Evolutionary conservation across 1,284 basidiomycete species (phyloP), one percentile per base, ranked within the genome.

Genomic region (Blastosporella zonata): DNA sequence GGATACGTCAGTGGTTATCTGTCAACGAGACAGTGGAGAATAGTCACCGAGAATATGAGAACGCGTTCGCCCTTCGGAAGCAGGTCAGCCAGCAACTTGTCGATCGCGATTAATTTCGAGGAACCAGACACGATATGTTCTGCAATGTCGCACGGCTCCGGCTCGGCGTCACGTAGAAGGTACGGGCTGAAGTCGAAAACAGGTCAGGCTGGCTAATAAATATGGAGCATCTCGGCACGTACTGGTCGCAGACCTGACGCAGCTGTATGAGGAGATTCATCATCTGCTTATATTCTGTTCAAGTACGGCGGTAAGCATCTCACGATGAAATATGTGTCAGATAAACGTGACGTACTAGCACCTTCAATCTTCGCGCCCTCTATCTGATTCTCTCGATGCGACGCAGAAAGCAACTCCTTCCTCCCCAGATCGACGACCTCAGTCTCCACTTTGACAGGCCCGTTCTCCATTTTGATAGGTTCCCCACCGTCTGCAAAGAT

Each of bases 1-100:
- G 18, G 22, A n/a, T 40, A 21, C 15, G 6, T 3, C 43, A 21
- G 46, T 49, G 33, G 46, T 7, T 27, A 27, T 34, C 6, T 34
- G 34, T 8, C 25, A 29, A 23, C 10, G 41, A 31, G n/a, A 22
- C 27, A 13, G 34, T 1, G 7, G 33, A 17, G 34, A 5, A 15
- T 23, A 63, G 73, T 75, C 62, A 93, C 90, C 35, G 87, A 87
- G 66, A 93, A 94, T 50, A 94, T 87, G 29, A 94, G 73, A 13
- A 90, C 88, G 13, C 87, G 79, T 59, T 94, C 91, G 4, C 84
- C 89, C 57, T 84, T 84, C 0, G 86, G 81, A 53, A 93, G 82
- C 53, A 90, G 77, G 53, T 89, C 75, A 5, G 77, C 73, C 10
- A 94, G 75, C 6, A 94, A 74, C 60, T 86, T 86, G 71, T 94